A percentile compares a stretch with the other conserved stretches of the same genome.
Conservation (phyloP, 169 alveolate genomes). For the Plasmodium vinckei region DNA sequence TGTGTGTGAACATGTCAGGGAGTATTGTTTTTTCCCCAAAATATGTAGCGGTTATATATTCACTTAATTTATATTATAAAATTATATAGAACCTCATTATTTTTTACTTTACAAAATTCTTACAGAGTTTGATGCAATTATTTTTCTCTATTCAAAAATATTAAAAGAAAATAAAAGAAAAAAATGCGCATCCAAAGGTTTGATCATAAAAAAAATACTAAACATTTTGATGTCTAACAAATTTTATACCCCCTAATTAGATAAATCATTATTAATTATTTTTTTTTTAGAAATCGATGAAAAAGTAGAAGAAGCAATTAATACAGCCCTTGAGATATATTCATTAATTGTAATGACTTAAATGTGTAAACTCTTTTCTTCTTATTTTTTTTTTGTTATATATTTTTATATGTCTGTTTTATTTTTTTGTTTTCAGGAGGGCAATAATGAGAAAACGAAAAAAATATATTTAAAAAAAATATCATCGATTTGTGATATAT, state of each 20-base stretch:
- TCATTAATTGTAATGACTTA: slow-evolving; percentile 15
- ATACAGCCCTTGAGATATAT: slow-evolving; percentile 28
- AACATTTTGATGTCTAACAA: neutral
- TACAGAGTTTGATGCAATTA: slow-evolving; percentile 26
- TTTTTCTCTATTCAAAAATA: slow-evolving; percentile 23
- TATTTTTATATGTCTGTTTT: neutral
- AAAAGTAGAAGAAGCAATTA: slow-evolving; percentile 22
- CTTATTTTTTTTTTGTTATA: neutral
- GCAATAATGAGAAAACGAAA: slow-evolving; percentile 2
- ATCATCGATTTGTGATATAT: slow-evolving; percentile 15
- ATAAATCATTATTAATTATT: neutral
- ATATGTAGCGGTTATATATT: too few relatives aligned
- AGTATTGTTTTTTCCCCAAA: too few relatives aligned
- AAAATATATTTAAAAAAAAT: slow-evolving; percentile 32
- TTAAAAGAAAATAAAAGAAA: slow-evolving; percentile 20
- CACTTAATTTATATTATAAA: too few relatives aligned
- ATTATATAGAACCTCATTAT: too few relatives aligned
- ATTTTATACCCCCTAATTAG: too few relatives aligned
- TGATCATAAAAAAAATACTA: slow-evolving; percentile 2
- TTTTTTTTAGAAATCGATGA: slow-evolving; percentile 28
- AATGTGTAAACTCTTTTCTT: neutral
- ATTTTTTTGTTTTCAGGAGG: slow-evolving; percentile 30
- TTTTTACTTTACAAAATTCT: neutral
- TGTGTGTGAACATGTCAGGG: too few relatives aligned
- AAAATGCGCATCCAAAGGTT: slow-evolving; percentile 1